Evolutionary conservation across 345 rosid genomes (phyloP), one percentile per base, ranked within the genome.

Genomic region (Rhizophora apiculata): DNA sequence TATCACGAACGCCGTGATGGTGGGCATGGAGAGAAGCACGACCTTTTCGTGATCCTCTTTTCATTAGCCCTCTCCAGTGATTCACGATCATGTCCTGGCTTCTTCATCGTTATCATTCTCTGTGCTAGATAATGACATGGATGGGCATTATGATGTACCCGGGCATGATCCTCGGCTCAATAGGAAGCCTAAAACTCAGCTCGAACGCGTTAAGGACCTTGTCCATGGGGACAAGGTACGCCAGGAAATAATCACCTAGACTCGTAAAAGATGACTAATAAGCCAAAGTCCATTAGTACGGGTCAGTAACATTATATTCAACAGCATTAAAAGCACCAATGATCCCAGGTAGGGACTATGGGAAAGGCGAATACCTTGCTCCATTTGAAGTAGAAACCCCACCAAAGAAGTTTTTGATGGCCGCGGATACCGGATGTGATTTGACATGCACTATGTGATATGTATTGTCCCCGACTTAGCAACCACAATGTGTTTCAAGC

Each of bases 401-500:
- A 37, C 74, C 86, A 4, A 84, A 87, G 73, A 82, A 64, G 79
- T 76, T 87, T 31, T 46, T 76, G 20, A 68, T 89, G 74, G 82
- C 87, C 57, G 89, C 81, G 6, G 95, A 87, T 63, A 79, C 87
- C 0, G 84, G 87, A 5, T 84, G 88, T 53, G 88, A 82, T 51
- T 72, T 89, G 37, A 85, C 89, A 8, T 87, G 95, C 91, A 73
- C 85, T 59, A 82, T 69, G 8, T 87, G 92, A 24, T 3, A 39
- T 11, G 48, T 37, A 66, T 31, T 53, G 60, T 62, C 64, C 64
- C 22, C 5, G 29, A 31, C 51, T 36, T 19, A 34, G 75, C 11
- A 22, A 22, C 24, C 27, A 22, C 27, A 55, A 26, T 19, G 78
- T 82, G 43, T 85, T 89, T n/a, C 34, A 31, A 21, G 82, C 86